Conservation (phyloP, 139 green algal genomes). For the Chlamydomonas urium region DNA sequence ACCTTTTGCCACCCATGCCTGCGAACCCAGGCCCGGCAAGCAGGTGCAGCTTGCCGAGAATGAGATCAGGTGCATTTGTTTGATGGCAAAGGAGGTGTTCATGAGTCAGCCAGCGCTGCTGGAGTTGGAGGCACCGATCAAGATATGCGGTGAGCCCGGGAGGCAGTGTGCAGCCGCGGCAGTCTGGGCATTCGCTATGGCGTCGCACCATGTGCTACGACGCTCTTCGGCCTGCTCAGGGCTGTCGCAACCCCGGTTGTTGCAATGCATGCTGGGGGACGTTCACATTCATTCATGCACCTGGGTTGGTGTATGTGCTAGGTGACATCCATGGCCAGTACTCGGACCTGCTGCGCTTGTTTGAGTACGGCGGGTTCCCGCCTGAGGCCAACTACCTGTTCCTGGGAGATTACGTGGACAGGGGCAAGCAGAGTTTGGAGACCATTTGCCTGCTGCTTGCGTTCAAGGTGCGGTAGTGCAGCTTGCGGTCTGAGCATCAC, state of each 20-base stretch:
- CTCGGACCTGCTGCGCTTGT: slow-evolving; percentile 93
- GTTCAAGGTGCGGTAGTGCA: slow-evolving; percentile 92
- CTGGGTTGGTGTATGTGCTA: too few relatives aligned
- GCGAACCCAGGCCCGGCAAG: slow-evolving; percentile 93
- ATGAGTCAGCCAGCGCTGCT: slow-evolving; percentile 95
- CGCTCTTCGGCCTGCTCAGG: too few relatives aligned
- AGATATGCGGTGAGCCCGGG: slow-evolving; percentile 94
- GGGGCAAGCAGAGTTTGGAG: slow-evolving; percentile 97
- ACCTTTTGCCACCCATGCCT: background rate
- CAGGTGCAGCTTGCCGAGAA: slow-evolving; percentile 90
- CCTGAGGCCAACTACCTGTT: slow-evolving; percentile 99
- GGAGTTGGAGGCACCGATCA: slow-evolving; percentile 98
- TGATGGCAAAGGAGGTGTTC: slow-evolving; percentile 94
- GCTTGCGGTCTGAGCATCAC: too few relatives aligned
- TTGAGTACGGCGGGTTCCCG: slow-evolving; percentile 98
- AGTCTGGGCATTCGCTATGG: too few relatives aligned
- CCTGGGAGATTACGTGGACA: slow-evolving; percentile 98
- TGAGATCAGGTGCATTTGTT: slow-evolving; percentile 87
- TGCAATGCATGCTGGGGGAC: too few relatives aligned
- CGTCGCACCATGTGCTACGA: too few relatives aligned
- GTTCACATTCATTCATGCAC: too few relatives aligned
- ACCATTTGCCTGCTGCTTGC: slow-evolving; percentile 98
- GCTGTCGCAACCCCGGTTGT: too few relatives aligned
- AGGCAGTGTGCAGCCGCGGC: too few relatives aligned
- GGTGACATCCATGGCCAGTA: slow-evolving; percentile 99